Evolutionary conservation across 2,329 filamentous ascomycete genomes (phyloP), one percentile per base, ranked within the genome.

Genomic region (Cercospora sp.): DNA sequence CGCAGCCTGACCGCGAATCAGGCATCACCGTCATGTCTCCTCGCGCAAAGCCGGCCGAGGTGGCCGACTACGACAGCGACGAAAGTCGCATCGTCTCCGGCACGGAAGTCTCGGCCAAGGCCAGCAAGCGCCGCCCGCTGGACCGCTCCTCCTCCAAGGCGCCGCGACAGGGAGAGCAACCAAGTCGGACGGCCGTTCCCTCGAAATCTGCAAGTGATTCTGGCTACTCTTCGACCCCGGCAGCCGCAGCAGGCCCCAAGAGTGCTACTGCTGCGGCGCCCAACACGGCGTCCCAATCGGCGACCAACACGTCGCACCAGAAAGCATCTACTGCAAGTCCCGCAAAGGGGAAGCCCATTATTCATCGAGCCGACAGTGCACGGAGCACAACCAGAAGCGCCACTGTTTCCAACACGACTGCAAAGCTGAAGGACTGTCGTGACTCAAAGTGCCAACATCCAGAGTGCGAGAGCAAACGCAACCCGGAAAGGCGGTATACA

Each of bases 151-250:
- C 73, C 74, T 76, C 72, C 69, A 74, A 73, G 73, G 75, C 72
- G 57, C 66, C 63, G 45, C 77, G 76, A 75, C 68, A 75, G 5
- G 61, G 67, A 58, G 66, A 59, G 45, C 67, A 64, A 24, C 63
- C 57, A 53, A 66, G 67, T 45, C 73, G 76, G 60, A 79, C 81
- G 69, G 84, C 87, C 77, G 32, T 34, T 40, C 45, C 40, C 24
- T 9, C 62, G n/a, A 32, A 37, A 37, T 80, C 81, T 75, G 82
- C 83, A 73, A 87, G 84, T 79, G 87, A 89, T 79, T 88, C 86
- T 72, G 87, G 87, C 74, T 88, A 88, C 81, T 88, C 85, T 71
- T 88, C 86, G 57, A 68, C 62, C 57, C 72, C 71, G 58, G 70
- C 68, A 13, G 60, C 68, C 28, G 61, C 61, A 7, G 57, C 62